These are phyloP conservation scores for Barnettozyma sp. DNA, from an alignment of 805 yeast genomes.

Conservation along the genomic window DNA sequence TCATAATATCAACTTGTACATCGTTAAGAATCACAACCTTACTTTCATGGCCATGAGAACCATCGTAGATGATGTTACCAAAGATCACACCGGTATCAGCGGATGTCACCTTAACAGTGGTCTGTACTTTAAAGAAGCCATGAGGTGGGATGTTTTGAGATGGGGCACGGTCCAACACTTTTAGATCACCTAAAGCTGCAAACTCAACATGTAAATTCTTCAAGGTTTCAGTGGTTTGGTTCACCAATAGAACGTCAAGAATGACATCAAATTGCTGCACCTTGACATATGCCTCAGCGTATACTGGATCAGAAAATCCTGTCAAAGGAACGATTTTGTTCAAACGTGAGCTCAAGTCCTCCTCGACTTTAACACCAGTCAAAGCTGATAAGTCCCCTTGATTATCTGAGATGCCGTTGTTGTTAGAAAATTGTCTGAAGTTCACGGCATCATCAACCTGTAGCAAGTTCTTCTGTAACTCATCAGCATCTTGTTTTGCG, in stretches of 20 bases:
- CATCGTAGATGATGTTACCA: slow-evolving; percentile 95
- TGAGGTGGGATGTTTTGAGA: slow-evolving; percentile 94
- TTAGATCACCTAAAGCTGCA: slow-evolving; percentile 92
- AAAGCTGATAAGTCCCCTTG: slow-evolving; percentile 59
- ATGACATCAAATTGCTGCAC: slow-evolving; percentile 97
- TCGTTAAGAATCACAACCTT: slow-evolving; percentile 90
- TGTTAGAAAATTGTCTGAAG: slow-evolving; percentile 69
- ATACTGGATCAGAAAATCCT: slow-evolving; percentile 97
- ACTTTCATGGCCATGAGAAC: slow-evolving; percentile 84
- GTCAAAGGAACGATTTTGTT: slow-evolving; percentile 88
- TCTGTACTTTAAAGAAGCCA: slow-evolving; percentile 85
- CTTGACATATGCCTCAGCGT: slow-evolving; percentile 93
- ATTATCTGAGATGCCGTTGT: slow-evolving; percentile 34
- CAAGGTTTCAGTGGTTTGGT: slow-evolving; percentile 87
- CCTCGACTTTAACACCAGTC: slow-evolving; percentile 43
- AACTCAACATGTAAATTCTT: slow-evolving; percentile 90
- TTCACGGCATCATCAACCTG: slow-evolving; percentile 71
- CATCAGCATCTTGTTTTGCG: slow-evolving; percentile 48
- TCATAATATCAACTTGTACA: slow-evolving; percentile 94
- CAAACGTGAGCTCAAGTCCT: slow-evolving; percentile 67
- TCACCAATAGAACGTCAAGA: slow-evolving; percentile 86
- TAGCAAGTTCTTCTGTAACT: slow-evolving; percentile 55
- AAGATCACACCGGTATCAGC: slow-evolving; percentile 98
- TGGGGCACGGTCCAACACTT: slow-evolving; percentile 86
- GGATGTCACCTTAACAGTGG: slow-evolving; percentile 88